phyloP scores from a whole-genome alignment of 345 rosid species.

The Noccaea caerulescens region DNA sequence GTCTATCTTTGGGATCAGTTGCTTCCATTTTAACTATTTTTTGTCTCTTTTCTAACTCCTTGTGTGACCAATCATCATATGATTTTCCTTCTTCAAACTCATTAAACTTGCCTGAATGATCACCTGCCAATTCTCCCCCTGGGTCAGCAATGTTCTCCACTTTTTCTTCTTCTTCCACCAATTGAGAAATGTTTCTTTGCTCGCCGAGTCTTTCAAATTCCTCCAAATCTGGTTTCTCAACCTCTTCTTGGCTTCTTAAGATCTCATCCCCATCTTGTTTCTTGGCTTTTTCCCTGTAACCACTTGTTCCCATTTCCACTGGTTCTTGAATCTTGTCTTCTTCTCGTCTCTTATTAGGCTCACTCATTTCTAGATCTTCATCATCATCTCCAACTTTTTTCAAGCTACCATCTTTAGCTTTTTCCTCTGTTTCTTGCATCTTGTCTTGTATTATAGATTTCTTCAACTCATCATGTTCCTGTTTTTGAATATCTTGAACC shows the following conservation, averaged over 20 bases:
- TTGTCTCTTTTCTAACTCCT: no score
- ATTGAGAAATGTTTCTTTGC: not conserved
- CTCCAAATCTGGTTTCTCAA: not conserved
- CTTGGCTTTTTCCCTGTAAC: constrained; percentile 16
- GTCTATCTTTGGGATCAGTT: constrained; percentile 15
- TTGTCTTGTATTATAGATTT: not conserved
- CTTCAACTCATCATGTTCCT: constrained; percentile 6
- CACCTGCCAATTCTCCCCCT: not conserved
- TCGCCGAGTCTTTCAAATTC: constrained; percentile 14
- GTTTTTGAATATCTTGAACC: constrained; percentile 13
- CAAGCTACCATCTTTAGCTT: constrained; percentile 28
- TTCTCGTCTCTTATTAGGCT: constrained; percentile 3
- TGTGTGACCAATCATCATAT: constrained; percentile 14
- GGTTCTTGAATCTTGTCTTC: constrained; percentile 19
- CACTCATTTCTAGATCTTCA: constrained; percentile 6
- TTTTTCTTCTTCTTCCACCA: constrained; percentile 9
- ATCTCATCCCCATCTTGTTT: constrained; percentile 8
- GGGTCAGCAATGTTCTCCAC: constrained; percentile 11
- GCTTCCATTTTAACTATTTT: constrained; percentile 1
- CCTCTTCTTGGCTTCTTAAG: constrained; percentile 18
- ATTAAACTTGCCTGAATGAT: constrained; percentile 2
- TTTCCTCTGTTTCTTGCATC: constrained; percentile 19
- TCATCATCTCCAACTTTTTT: not conserved
- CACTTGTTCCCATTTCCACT: constrained; percentile 15
- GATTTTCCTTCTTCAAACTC: constrained; percentile 24